Base-by-base conservation (phyloP, 257 asterid genomes). In the Solanum pimpinellifolium region DNA sequence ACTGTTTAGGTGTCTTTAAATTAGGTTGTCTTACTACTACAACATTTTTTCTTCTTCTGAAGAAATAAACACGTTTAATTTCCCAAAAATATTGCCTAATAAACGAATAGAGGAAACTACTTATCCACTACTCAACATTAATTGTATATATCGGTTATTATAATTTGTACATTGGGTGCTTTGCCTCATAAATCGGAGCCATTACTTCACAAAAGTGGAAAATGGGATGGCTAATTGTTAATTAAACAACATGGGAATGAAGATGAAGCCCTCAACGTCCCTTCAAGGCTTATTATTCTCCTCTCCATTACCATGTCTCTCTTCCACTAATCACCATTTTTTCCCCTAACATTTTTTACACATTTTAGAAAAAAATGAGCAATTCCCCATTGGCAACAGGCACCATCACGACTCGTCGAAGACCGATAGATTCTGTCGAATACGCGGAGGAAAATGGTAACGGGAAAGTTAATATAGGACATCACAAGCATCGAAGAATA, bases 141-240 rank as follows among this genome's bases (percentile, higher is more conserved):
- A 29, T 81, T 46, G 62, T 49, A 81, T 18, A 27, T 81, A 81
- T 13, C 69, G 85, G 25, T 56, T 56, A 20, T 56, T 56, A 56
- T 56, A 56, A 20, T 49, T 81, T 81, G 65, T 18, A 56, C 18
- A 20, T 31, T 81, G 69, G 69, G 10, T 70, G 90, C 35, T 86
- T 44, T 52, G 84, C 69, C 92, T 80, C 56, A 68, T 68, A 69
- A 65, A 35, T 12, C 91, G 93, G 93, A 83, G 80, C 86, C 92
- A 91, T 80, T 83, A 84, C 72, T 56, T 85, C 76, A 10, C 3
- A 68, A 85, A 49, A 20, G 11, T 37, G 87, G 60, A 49, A 76
- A 81, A 88, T 70, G 88, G 72, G 39, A 33, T 47, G 81, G 23
- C 20, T 78, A n/a, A 83, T 33, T 9, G 62, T 52, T 52, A 52